These are phyloP conservation scores for Candida silvicultrix DNA, from an alignment of 805 yeast species.

Conservation along the genomic window DNA sequence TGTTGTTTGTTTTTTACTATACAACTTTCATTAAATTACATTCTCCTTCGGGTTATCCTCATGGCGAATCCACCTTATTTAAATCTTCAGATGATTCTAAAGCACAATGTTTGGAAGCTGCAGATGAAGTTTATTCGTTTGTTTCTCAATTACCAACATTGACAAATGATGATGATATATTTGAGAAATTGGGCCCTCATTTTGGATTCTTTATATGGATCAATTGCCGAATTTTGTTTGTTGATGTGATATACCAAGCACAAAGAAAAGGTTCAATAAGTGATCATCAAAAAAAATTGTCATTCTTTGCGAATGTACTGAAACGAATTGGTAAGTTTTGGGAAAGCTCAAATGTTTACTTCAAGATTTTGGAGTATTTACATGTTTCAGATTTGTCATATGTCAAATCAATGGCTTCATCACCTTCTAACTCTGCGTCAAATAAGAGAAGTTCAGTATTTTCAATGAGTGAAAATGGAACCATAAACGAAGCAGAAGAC, in stretches of 20 bases:
- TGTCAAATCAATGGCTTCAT: constrained; percentile 3
- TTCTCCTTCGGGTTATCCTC: constrained; percentile 18
- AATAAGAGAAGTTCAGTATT: neutral
- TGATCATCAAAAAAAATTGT: constrained; percentile 9
- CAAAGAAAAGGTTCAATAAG: neutral
- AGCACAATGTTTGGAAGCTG: constrained; percentile 15
- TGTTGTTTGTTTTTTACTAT: constrained; percentile 16
- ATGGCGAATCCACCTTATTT: constrained; percentile 16
- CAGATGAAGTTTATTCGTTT: constrained; percentile 12
- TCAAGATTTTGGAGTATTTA: constrained; percentile 21
- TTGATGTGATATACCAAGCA: constrained; percentile 17
- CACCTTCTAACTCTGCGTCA: neutral
- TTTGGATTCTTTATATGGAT: constrained; percentile 29
- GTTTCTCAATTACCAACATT: constrained; percentile 5
- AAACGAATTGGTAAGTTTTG: constrained; percentile 20
- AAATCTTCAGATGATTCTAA: constrained; percentile 18
- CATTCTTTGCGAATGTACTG: constrained; percentile 12
- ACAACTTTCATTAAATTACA: constrained; percentile 17
- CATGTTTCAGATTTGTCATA: constrained; percentile 20
- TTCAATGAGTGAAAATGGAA: neutral
- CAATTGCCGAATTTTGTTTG: constrained; percentile 26
- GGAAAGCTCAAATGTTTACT: constrained; percentile 24
- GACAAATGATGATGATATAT: constrained; percentile 9
- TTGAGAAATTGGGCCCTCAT: constrained; percentile 24
- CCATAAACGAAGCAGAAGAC: constrained; percentile 11